Percentiles rank a stretch among this genome's conserved stretches.
phyloP scores from a whole-genome alignment of 164 flowering plant genomes.

The Houttuynia cordata region DNA sequence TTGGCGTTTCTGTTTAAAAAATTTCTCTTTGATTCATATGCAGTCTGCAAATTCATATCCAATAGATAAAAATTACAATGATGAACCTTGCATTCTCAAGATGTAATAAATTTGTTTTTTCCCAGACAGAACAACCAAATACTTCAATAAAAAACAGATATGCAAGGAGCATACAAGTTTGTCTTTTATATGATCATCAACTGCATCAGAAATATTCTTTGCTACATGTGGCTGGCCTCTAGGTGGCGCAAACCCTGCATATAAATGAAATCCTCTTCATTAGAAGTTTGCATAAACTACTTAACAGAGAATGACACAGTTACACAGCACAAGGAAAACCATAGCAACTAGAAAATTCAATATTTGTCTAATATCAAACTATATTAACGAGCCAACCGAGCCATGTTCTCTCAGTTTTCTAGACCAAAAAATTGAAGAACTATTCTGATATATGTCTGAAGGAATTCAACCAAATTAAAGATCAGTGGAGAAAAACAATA shows the following conservation, averaged over 20 bases:
- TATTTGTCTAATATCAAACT: not conserved
- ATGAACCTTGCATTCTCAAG: not conserved
- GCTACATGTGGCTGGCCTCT: constrained; percentile 3
- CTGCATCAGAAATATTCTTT: constrained; percentile 25
- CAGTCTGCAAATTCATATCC: constrained; percentile 33
- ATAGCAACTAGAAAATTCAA: not conserved
- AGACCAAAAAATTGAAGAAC: not conserved
- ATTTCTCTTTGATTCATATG: constrained; percentile 34
- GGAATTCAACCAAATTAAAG: too few species aligned
- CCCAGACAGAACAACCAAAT: too few species aligned
- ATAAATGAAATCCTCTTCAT: not conserved
- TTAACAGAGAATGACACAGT: not conserved
- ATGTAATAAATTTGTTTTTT: too few species aligned
- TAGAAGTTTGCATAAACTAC: not conserved
- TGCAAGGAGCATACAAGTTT: constrained; percentile 33
- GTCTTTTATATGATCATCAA: constrained; percentile 38
- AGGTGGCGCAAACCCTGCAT: constrained; percentile 1
- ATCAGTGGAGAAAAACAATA: too few species aligned
- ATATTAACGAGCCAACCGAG: not conserved
- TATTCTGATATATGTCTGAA: not conserved
- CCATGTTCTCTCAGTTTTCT: not conserved
- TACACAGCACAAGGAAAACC: not conserved
- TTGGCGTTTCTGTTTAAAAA: constrained; percentile 37
- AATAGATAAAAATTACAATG: not conserved
- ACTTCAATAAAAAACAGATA: not conserved